These are phyloP conservation scores for Zygosaccharomyces rouxii DNA, from an alignment of 805 yeast species.

Conservation along the genomic window DNA sequence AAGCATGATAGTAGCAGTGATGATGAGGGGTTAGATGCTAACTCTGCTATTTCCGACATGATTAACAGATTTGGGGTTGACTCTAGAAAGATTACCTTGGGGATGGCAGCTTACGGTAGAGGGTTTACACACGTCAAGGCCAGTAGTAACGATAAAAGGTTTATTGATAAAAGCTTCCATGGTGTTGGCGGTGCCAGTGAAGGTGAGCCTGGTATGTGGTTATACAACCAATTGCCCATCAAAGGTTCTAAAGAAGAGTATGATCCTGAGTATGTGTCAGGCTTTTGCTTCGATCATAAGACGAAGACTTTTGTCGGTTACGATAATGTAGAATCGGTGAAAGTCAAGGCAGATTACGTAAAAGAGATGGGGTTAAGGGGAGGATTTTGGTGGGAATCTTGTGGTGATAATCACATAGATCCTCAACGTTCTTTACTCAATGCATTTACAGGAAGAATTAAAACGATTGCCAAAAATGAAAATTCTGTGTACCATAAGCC, in stretches of 20 bases:
- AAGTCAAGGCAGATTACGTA: constrained; percentile 58
- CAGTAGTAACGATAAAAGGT: constrained; percentile 18
- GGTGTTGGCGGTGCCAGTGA: constrained; percentile 43
- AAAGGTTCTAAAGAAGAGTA: constrained; percentile 42
- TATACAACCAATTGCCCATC: constrained; percentile 53
- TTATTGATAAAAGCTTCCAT: constrained; percentile 39
- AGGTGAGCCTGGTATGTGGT: constrained; percentile 49
- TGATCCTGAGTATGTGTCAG: constrained; percentile 52
- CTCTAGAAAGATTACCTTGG: constrained; percentile 58
- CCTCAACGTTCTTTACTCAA: constrained; percentile 39
- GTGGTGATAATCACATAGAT: constrained; percentile 53
- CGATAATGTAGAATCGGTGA: constrained; percentile 56
- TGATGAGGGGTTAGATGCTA: constrained; percentile 44
- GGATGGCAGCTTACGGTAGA: constrained; percentile 86
- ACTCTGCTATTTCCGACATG: constrained; percentile 46
- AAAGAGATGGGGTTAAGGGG: constrained; percentile 56
- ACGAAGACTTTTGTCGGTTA: constrained; percentile 49
- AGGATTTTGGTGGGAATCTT: constrained; percentile 94
- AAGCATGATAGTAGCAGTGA: constrained; percentile 12
- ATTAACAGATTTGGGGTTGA: constrained; percentile 38
- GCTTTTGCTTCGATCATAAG: constrained; percentile 44
- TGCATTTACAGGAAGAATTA: constrained; percentile 40
- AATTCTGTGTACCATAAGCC: constrained; percentile 17
- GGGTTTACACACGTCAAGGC: constrained; percentile 43
- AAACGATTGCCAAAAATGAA: constrained; percentile 12